phyloP scores from a whole-genome alignment of 2,329 filamentous ascomycete species.

The Gaeumannomyces tritici region DNA sequence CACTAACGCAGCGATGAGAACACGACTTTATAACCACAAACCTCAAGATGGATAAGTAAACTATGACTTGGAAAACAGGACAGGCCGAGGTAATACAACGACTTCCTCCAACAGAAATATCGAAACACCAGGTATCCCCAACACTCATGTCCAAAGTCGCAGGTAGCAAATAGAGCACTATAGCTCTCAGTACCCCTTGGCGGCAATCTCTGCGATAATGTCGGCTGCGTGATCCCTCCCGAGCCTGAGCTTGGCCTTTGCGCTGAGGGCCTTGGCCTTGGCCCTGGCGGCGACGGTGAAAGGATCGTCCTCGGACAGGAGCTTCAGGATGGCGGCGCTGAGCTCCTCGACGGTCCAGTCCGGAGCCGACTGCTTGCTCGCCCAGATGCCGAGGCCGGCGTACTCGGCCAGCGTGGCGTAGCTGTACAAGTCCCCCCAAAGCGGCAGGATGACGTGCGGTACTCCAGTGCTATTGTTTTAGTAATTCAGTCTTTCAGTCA shows the following conservation, averaged over 20 bases:
- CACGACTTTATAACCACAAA: no score
- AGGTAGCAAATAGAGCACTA: neutral
- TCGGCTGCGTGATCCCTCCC: conserved; percentile 9
- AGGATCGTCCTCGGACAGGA: conserved; percentile 8
- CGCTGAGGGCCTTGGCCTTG: conserved; percentile 12
- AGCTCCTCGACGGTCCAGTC: conserved; percentile 16
- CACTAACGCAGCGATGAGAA: no score
- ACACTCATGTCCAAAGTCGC: neutral
- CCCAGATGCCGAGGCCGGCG: conserved; percentile 30
- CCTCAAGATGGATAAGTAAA: no score
- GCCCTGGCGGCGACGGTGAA: conserved; percentile 7
- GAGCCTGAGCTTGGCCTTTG: conserved; percentile 1
- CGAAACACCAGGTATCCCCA: no score
- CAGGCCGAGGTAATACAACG: no score
- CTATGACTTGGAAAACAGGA: no score
- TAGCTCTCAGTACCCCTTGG: neutral
- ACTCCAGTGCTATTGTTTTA: conserved; percentile 25
- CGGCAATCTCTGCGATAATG: conserved; percentile 1
- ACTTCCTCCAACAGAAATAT: no score
- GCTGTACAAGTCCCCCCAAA: conserved; percentile 36
- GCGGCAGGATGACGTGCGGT: conserved; percentile 34
- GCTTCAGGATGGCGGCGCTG: conserved; percentile 15
- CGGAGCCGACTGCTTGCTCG: conserved; percentile 23
- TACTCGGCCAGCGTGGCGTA: conserved; percentile 31
- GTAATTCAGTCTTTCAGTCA: conserved; percentile 16